phyloP scores from a whole-genome alignment of 352 stramenopile species.

The Phytophthora pini region DNA sequence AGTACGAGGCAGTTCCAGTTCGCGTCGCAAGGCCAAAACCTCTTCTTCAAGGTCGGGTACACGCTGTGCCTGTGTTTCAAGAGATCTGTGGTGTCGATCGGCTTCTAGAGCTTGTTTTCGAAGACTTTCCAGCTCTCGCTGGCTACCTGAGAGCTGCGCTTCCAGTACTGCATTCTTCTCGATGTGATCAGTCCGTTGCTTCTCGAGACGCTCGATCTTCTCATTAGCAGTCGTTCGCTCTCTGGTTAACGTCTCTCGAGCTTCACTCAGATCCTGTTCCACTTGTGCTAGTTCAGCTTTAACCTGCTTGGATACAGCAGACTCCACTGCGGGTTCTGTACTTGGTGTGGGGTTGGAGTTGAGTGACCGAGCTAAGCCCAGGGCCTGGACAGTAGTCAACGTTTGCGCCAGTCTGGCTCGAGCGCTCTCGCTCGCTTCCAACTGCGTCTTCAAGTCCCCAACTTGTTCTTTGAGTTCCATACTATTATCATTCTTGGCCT shows the following conservation, averaged over 20 bases:
- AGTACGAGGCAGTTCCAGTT: constrained; percentile 64
- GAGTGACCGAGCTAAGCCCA: constrained; percentile 17
- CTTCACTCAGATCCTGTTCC: constrained; percentile 12
- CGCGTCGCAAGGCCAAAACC: constrained; percentile 46
- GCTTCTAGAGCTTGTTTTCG: constrained; percentile 30
- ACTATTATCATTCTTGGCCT: constrained; percentile 10
- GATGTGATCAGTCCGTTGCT: constrained; percentile 33
- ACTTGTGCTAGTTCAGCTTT: constrained; percentile 27
- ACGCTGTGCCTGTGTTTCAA: constrained; percentile 39
- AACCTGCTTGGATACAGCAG: constrained; percentile 10
- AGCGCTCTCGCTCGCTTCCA: constrained; percentile 75
- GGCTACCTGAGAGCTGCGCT: constrained; percentile 29
- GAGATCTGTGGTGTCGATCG: constrained; percentile 37
- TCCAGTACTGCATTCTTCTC: constrained; percentile 31
- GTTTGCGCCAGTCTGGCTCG: constrained; percentile 65
- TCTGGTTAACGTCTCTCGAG: constrained; percentile 11
- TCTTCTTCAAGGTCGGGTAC: constrained; percentile 63
- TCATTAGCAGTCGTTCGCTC: constrained; percentile 14
- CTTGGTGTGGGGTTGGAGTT: constrained; percentile 21
- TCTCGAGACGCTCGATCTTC: constrained; percentile 27
- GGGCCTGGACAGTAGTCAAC: constrained; percentile 51
- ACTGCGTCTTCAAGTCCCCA: constrained; percentile 52
- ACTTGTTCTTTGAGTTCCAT: constrained; percentile 35
- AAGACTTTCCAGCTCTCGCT: constrained; percentile 48
- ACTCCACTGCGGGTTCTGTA: constrained; percentile 1